Conservation (phyloP, 2,329 filamentous ascomycete genomes). For the Talaromyces sp. region DNA sequence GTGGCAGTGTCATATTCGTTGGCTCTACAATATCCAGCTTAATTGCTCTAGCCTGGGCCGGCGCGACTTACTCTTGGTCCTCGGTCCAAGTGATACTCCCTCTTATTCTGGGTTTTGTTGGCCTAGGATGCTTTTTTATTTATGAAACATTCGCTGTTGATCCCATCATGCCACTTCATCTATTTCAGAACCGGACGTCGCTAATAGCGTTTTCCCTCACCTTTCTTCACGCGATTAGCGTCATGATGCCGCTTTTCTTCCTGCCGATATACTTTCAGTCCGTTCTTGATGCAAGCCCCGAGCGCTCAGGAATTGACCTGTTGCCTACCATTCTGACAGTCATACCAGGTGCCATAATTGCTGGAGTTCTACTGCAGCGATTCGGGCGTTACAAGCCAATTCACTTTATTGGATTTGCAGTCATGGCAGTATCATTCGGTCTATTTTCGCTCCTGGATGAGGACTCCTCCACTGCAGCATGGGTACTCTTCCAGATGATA, state of each 20-base stretch:
- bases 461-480: slow-evolving; percentile 25
- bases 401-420: slow-evolving; percentile 28
- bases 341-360: slow-evolving; percentile 28
- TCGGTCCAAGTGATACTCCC: slow-evolving; percentile 28
- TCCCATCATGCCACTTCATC: slow-evolving; percentile 41
- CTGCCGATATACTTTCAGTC: slow-evolving; percentile 48
- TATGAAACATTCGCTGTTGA: slow-evolving; percentile 21
- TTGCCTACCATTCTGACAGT: slow-evolving; percentile 28
- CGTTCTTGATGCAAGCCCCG: slow-evolving; percentile 34
- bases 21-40: slow-evolving; percentile 27
- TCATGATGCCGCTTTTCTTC: slow-evolving; percentile 40
- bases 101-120: slow-evolving; percentile 26
- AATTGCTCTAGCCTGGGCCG: slow-evolving; percentile 31
- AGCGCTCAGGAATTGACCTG: slow-evolving; percentile 29
- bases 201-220: slow-evolving; percentile 30
- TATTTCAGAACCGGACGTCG: slow-evolving; percentile 46
- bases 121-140: slow-evolving; percentile 23
- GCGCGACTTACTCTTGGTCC: slow-evolving; percentile 29
- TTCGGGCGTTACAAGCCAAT: slow-evolving; percentile 33
- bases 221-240: slow-evolving; percentile 37
- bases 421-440: slow-evolving; percentile 28
- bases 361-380: slow-evolving; percentile 32
- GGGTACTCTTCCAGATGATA: slow-evolving; percentile 32
- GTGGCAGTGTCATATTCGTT: slow-evolving; percentile 29
- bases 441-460: slow-evolving; percentile 26